phyloP scores from a whole-genome alignment of 805 yeast genomes.

The Middelhovenomyces tepae region DNA sequence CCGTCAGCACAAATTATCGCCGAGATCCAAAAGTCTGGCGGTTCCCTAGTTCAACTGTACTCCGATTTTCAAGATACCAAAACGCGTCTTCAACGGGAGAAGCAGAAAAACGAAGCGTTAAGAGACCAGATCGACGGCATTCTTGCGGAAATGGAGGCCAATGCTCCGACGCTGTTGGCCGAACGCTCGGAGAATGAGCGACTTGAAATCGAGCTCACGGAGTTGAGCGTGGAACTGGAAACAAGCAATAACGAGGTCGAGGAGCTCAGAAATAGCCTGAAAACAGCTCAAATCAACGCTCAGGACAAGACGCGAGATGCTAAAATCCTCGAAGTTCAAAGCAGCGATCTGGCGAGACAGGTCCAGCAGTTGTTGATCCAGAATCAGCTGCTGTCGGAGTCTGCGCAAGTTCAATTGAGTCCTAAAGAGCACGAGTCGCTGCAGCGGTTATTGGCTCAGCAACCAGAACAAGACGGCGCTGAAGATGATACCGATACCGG shows the following conservation, averaged over 20 bases:
- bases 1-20: slow-evolving; percentile 53
- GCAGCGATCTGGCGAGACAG: slow-evolving; percentile 72
- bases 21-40: slow-evolving; percentile 39
- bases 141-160: slow-evolving; percentile 65
- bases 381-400: slow-evolving; percentile 48
- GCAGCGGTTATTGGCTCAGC: slow-evolving; percentile 42
- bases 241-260: slow-evolving; percentile 31
- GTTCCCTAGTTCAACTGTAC: slow-evolving; percentile 53
- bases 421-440: slow-evolving; percentile 57
- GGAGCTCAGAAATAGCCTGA: slow-evolving; percentile 26
- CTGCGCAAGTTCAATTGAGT: slow-evolving; percentile 53
- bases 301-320: slow-evolving; percentile 41
- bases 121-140: slow-evolving; percentile 64
- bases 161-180: slow-evolving; percentile 66
- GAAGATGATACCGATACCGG: slow-evolving; percentile 64
- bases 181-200: slow-evolving; percentile 51
- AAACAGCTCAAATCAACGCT: slow-evolving; percentile 23
- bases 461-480: slow-evolving; percentile 23
- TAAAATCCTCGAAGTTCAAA: slow-evolving; percentile 43
- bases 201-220: slow-evolving; percentile 47
- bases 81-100: slow-evolving; percentile 60
- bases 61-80: slow-evolving; percentile 56
- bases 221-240: slow-evolving; percentile 41
- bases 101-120: slow-evolving; percentile 58
- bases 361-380: slow-evolving; percentile 61